phyloP scores from a whole-genome alignment of 78 protist genomes.

The Creolimax fragrantissima region DNA sequence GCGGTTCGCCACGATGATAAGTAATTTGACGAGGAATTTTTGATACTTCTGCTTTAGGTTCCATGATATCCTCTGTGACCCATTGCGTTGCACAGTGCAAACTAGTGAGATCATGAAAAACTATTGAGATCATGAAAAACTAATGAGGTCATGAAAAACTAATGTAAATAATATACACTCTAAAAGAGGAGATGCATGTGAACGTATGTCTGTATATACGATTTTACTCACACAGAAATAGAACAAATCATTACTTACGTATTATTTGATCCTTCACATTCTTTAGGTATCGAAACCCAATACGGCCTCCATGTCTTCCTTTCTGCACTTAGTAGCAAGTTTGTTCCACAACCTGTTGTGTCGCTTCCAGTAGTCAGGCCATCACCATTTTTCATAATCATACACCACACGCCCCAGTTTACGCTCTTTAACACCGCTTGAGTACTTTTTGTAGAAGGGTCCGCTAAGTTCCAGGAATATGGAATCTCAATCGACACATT shows the following conservation, averaged over 20 bases:
- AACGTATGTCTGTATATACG: background rate
- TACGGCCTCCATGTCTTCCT: background rate
- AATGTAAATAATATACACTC: too few relatives aligned
- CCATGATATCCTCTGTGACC: background rate
- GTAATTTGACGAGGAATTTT: background rate
- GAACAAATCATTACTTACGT: background rate
- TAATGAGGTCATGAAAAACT: background rate
- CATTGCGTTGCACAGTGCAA: background rate
- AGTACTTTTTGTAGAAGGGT: too few relatives aligned
- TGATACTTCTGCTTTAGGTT: background rate
- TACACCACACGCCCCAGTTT: background rate
- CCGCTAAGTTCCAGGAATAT: background rate
- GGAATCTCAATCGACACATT: background rate
- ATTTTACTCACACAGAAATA: background rate
- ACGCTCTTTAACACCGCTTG: background rate
- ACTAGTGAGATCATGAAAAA: background rate
- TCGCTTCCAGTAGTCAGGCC: background rate
- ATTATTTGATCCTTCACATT: background rate
- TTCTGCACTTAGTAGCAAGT: background rate
- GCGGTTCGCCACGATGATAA: background rate
- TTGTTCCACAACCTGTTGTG: background rate
- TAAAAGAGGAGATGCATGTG: too few relatives aligned
- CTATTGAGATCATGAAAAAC: background rate
- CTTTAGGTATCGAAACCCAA: background rate
- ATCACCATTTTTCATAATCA: background rate